phyloP scores from a whole-genome alignment of 1,139 yeast species.

The Pichia sp. region DNA sequence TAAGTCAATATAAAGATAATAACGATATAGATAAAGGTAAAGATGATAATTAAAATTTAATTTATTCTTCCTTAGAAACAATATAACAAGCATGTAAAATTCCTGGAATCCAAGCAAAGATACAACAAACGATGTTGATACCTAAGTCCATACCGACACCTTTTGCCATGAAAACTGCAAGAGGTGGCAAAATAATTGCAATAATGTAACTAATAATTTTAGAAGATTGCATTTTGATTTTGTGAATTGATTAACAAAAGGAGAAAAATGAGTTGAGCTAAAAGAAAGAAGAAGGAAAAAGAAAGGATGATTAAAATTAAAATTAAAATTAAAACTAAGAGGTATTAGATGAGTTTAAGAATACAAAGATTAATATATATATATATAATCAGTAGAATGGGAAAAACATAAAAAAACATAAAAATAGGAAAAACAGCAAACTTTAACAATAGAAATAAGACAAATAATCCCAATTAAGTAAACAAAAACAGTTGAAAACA shows the following conservation, averaged over 20 bases:
- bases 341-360: no score
- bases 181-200: constrained; percentile 64
- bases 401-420: no score
- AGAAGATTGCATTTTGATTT: constrained; percentile 14
- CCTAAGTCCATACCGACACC: constrained; percentile 59
- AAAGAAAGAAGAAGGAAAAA: background rate
- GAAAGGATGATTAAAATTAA: background rate
- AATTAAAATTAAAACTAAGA: no score
- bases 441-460: no score
- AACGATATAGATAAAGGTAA: background rate
- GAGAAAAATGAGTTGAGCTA: background rate
- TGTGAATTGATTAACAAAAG: background rate
- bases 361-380: no score
- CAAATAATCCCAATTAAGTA: no score
- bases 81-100: constrained; percentile 66
- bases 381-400: no score
- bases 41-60: background rate
- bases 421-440: no score
- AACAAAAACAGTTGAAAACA: no score
- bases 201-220: constrained; percentile 16
- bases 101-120: constrained; percentile 69
- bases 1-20: background rate
- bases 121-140: constrained; percentile 57
- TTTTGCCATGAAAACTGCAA: constrained; percentile 62
- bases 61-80: constrained; percentile 30